Base-by-base conservation (phyloP, 2,329 filamentous ascomycete genomes). In the Samsoniella hepiali region DNA sequence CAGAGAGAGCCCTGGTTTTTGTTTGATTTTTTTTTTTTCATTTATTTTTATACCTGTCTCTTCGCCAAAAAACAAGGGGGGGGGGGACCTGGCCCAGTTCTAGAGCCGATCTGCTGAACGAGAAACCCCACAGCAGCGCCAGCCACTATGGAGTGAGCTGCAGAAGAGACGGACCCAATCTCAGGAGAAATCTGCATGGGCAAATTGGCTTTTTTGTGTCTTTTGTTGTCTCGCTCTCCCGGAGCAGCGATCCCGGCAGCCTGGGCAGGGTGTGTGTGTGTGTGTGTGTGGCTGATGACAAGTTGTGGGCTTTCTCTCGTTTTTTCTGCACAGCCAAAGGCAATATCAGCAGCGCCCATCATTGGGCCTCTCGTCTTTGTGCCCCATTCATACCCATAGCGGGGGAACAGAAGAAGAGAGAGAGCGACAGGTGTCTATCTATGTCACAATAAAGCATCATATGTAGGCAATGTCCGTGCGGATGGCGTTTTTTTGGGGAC, bases 191-290 rank as follows among this genome's bases (percentile, higher is more conserved):
- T 42, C 53, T 45, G 54, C 55, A 58, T 45, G 55, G 40, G 55
- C 40, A 13, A 58, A 45, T 58, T 58, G 22, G 22, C 22, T 22
- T 22, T 22, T 22, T 22, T 22, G 22, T 22, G 22, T 22, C 22
- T 27, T 15, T 56, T 56, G 55, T 58, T 58, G 55, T 58, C 55
- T 58, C 55, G 29, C 42, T 45, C 54, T 47, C 40, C 31, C 55
- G 31, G 55, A 27, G 29, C 11, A 58, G 22, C 11, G 55, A n/a
- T 36, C 36, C 53, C 53, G 40, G 42, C 29, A 45, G 55, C 38
- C 55, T 58, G 55, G 55, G 22, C 22, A 22, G 55, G 44, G 11
- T 22, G 38, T 15, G 38, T 5, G 32, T 34, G 49, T 51, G 11
- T 22, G 38, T 15, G 38, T 5, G 32, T 34, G 49, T 51, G 51